Evolutionary conservation across 139 green algal genomes (phyloP).

Genomic region (Picocystis salinarum): DNA sequence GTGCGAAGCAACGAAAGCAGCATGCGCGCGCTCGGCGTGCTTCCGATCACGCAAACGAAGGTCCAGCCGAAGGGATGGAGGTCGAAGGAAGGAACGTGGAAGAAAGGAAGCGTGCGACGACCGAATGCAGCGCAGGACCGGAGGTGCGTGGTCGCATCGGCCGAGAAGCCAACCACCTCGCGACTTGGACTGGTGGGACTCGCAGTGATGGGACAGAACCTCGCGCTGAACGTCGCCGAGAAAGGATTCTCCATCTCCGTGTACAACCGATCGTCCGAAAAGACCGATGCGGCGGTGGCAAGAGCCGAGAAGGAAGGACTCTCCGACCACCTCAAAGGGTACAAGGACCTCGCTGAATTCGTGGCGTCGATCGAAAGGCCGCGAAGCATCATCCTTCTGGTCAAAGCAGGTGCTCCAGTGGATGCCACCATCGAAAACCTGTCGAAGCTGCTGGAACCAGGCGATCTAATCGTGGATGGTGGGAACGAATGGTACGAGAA

Average conservation of each 20-base stretch:
- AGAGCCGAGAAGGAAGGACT: conserved; percentile 1
- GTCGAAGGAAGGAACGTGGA: too few relatives aligned
- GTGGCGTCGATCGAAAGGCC: conserved; percentile 1
- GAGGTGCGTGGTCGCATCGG: too few relatives aligned
- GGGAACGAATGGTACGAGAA: conserved; percentile 13
- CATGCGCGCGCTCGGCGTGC: too few relatives aligned
- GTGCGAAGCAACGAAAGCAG: too few relatives aligned
- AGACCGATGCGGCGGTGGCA: neutral
- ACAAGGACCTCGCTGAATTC: conserved; percentile 1
- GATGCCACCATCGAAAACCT: conserved; percentile 7
- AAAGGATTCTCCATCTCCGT: conserved; percentile 6
- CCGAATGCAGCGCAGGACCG: too few relatives aligned
- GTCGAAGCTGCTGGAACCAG: conserved; percentile 6
- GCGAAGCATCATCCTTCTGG: conserved; percentile 8
- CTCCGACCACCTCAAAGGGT: conserved; percentile 1
- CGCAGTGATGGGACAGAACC: conserved; percentile 7
- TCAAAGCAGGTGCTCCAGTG: conserved; percentile 8
- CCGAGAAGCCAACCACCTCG: too few relatives aligned
- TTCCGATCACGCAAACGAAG: too few relatives aligned
- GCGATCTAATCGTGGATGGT: conserved; percentile 8
- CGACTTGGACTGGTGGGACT: conserved; percentile 4
- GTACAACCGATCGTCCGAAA: conserved; percentile 3
- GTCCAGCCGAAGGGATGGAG: too few relatives aligned
- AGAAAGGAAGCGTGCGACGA: too few relatives aligned
- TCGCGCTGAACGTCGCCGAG: conserved; percentile 3